Base-by-base conservation (phyloP, 2,329 filamentous ascomycete genomes). In the Rhynchosporium secalis region DNA sequence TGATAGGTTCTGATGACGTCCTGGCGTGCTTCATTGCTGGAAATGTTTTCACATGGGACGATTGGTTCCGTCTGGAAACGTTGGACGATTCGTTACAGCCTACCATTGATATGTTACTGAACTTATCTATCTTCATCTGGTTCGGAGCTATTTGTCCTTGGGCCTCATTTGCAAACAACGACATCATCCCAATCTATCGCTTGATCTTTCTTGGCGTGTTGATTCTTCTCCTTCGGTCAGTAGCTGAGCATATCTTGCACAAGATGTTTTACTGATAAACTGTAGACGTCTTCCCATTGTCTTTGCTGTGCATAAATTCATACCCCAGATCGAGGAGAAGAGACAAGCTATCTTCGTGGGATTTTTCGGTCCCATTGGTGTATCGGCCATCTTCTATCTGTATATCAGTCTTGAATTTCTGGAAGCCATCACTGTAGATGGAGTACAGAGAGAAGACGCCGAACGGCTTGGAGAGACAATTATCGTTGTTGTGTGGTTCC, bases 31-130 rank as follows among this genome's bases (percentile, higher is more conserved):
- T 97, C 73, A 88, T 96, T 69, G 93, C 93, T 2, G 93, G 93
- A 1, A 96, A 96, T 71, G 85, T 85, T 0, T 96, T 97, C 69
- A 96, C 91, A 0, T 94, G 91, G 86, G 92, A 96, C 73, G 92
- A 96, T 76, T 96, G 91, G 92, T 97, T 96, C 76, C 88, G 93
- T 0, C 79, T 94, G 1, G 90, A 96, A 75, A 97, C 93, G 0
- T 79, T 89, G 69, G 93, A 96, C 69, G 94, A 97, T 74, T 93
- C 90, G 1, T 82, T 97, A n/a, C 92, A 97, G 73, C 92, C 92
- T 0, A 96, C 92, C 0, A 90, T 97, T 51, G 92, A 97, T 74
- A 96, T 96, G 92, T 81, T 97, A 1, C 86, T 97, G 62, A 97
- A 97, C 72, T 41, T 73, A 12, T 81, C 87, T 20, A 84, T 97